A percentile compares a stretch with the other conserved stretches of the same genome.
Evolutionary conservation across 2,329 filamentous ascomycete genomes (phyloP).

Genomic region (Beauveria asiatica): DNA sequence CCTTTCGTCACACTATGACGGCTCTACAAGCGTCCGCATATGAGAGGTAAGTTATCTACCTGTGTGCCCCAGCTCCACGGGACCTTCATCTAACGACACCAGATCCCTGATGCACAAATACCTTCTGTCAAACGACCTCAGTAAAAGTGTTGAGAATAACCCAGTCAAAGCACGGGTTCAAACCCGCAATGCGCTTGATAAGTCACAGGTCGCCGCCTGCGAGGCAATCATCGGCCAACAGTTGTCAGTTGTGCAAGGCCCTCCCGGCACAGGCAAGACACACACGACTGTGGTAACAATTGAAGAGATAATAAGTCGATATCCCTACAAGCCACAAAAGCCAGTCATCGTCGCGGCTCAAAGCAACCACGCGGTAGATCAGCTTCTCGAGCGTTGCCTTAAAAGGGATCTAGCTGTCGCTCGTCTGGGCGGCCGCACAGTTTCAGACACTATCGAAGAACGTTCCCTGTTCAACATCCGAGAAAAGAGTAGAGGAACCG

Average conservation of each 20-base stretch:
- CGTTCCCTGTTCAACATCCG: constrained; percentile 59
- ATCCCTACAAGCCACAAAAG: constrained; percentile 42
- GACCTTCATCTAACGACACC: neutral
- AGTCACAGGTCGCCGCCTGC: constrained; percentile 62
- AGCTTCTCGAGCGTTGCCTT: constrained; percentile 59
- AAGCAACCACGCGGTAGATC: constrained; percentile 86
- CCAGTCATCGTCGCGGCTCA: constrained; percentile 77
- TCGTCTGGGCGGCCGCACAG: constrained; percentile 59
- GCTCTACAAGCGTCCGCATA: constrained; percentile 53
- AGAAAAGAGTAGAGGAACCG: constrained; percentile 11
- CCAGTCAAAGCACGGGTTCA: constrained; percentile 5
- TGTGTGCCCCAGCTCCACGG: neutral
- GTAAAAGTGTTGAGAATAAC: constrained; percentile 16
- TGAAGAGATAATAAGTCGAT: constrained; percentile 17
- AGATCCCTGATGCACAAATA: neutral
- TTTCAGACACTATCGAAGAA: constrained; percentile 54
- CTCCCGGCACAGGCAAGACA: constrained; percentile 69
- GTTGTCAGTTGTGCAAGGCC: constrained; percentile 73
- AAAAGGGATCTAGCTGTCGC: constrained; percentile 26
- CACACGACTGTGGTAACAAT: constrained; percentile 69
- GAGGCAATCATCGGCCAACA: constrained; percentile 61
- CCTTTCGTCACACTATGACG: constrained; percentile 61
- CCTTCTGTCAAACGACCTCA: neutral
- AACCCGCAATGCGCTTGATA: constrained; percentile 45
- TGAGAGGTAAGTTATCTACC: constrained; percentile 33